Percentiles rank a stretch among this genome's conserved stretches.
These are phyloP conservation scores for Knoxia roxburghii DNA, from an alignment of 257 asterid genomes.

Conservation along the genomic window DNA sequence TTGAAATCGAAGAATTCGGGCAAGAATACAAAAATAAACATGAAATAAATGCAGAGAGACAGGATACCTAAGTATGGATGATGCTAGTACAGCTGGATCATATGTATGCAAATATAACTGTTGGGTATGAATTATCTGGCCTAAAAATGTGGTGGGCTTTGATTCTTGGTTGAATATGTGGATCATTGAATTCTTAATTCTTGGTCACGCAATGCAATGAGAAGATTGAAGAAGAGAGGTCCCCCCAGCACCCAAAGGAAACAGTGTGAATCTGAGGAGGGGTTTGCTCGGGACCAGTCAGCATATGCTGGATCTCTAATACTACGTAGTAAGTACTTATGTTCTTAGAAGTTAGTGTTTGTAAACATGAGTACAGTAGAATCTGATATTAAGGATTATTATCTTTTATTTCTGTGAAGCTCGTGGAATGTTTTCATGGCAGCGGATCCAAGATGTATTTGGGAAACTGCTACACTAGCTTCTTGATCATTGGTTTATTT, in stretches of 20 bases:
- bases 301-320: neutral
- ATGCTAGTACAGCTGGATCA: neutral
- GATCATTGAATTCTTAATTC: neutral
- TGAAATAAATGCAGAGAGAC: neutral
- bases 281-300: neutral
- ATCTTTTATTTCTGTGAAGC: neutral
- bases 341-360: slow-evolving; percentile 25
- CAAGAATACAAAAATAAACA: too few species aligned
- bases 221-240: too few species aligned
- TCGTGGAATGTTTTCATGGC: slow-evolving; percentile 13
- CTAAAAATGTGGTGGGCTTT: neutral
- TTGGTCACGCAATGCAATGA: slow-evolving; percentile 4
- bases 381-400: neutral
- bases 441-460: slow-evolving; percentile 5
- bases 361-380: slow-evolving; percentile 7
- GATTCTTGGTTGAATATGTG: too few species aligned
- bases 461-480: neutral
- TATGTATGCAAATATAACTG: neutral
- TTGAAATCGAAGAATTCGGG: too few species aligned
- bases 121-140: neutral
- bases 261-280: neutral
- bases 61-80: neutral
- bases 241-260: neutral
- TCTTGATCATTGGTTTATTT: too few species aligned
- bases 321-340: too few species aligned